phyloP scores from a whole-genome alignment of 768 basidiomycete genomes.

The Tricholoma bakamatsutake region DNA sequence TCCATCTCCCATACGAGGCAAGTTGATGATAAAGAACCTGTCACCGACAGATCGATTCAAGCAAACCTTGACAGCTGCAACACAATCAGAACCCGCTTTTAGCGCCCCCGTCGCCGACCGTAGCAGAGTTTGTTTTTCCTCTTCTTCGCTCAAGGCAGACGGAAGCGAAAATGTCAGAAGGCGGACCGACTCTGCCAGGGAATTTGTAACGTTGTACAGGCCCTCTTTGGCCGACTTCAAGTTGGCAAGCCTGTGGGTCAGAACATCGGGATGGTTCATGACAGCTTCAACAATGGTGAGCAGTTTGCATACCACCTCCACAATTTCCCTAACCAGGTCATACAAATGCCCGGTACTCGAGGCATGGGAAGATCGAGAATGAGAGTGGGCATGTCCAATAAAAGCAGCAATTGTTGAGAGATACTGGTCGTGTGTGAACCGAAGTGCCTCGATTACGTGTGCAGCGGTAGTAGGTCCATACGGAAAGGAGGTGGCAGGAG shows the following conservation, averaged over 20 bases:
- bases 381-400: conserved; percentile 94
- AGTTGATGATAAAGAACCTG: conserved; percentile 58
- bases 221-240: conserved; percentile 71
- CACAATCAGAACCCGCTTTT: conserved; percentile 85
- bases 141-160: conserved; percentile 62
- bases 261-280: conserved; percentile 67
- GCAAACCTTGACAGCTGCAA: conserved; percentile 79
- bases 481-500: conserved; percentile 55
- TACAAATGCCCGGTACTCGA: conserved; percentile 92
- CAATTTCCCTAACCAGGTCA: conserved; percentile 90
- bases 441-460: conserved; percentile 71
- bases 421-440: conserved; percentile 84
- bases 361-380: conserved; percentile 85
- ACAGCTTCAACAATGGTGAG: conserved; percentile 90
- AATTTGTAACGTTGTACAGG: conserved; percentile 78
- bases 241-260: conserved; percentile 52
- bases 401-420: conserved; percentile 95
- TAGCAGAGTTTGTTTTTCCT: conserved; percentile 72
- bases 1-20: conserved; percentile 46
- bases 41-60: conserved; percentile 59
- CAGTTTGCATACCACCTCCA: conserved; percentile 89
- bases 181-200: conserved; percentile 85
- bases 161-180: conserved; percentile 53
- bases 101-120: conserved; percentile 85
- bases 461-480: conserved; percentile 62